Evolutionary conservation across 164 flowering plant genomes (phyloP).

Genomic region (Chloranthus sessilifolius): DNA sequence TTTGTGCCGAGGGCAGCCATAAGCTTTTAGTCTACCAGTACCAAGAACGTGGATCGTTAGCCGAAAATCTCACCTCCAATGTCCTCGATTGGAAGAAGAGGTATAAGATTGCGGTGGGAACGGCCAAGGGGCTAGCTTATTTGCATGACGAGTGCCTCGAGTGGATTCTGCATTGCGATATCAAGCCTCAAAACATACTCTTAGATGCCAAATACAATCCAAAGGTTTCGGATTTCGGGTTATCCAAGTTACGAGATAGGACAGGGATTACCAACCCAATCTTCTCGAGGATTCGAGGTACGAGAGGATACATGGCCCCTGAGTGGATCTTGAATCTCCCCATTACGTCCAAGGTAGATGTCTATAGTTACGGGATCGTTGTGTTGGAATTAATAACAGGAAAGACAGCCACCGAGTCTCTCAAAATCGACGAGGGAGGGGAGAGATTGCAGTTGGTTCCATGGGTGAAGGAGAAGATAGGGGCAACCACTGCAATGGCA

Average conservation of each 20-base stretch:
- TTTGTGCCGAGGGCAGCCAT: constrained; percentile 20
- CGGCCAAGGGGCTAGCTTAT: constrained; percentile 33
- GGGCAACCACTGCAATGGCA: not conserved
- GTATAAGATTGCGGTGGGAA: constrained; percentile 20
- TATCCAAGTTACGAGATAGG: constrained; percentile 21
- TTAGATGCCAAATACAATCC: constrained; percentile 21
- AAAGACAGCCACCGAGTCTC: constrained; percentile 4
- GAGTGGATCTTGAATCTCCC: constrained; percentile 32
- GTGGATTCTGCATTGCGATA: constrained; percentile 35
- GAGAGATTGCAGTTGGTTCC: constrained; percentile 1
- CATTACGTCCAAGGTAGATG: constrained; percentile 35
- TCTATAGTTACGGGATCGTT: constrained; percentile 39
- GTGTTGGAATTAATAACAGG: constrained; percentile 22
- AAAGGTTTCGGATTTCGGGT: constrained; percentile 33
- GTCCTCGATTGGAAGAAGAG: constrained; percentile 19
- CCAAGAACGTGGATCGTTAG: constrained; percentile 27
- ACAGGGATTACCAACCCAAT: not conserved
- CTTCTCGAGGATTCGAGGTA: constrained; percentile 32
- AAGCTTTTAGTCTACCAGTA: constrained; percentile 28
- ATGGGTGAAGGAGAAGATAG: not conserved
- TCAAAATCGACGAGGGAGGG: constrained; percentile 1
- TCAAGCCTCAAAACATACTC: constrained; percentile 34
- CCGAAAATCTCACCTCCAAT: constrained; percentile 11
- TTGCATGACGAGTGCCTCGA: constrained; percentile 36
- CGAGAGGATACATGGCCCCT: constrained; percentile 43